Evolutionary conservation across 208 protist species (phyloP).

Genomic region (Lotmaria passim): DNA sequence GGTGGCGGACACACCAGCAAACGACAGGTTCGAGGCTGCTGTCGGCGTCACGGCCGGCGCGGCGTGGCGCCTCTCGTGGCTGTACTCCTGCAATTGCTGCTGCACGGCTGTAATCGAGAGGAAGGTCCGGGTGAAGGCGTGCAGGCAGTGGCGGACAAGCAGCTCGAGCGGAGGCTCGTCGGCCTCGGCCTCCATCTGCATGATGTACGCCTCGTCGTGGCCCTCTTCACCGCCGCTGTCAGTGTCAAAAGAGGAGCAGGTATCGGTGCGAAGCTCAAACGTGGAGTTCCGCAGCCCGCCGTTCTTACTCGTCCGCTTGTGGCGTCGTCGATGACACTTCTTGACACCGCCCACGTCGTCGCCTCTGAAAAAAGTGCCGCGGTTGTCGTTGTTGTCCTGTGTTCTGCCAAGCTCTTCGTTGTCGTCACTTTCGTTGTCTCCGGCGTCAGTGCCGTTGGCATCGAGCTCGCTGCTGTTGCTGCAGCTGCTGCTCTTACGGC

Average conservation of each 20-base stretch:
- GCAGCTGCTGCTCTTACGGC: constrained; percentile 21
- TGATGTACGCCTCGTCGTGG: constrained; percentile 2
- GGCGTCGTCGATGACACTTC: neutral
- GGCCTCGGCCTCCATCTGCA: constrained; percentile 16
- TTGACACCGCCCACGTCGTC: constrained; percentile 2
- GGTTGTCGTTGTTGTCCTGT: neutral
- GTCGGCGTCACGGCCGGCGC: constrained; percentile 1
- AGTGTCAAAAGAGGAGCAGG: constrained; percentile 7
- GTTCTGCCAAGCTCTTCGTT: neutral
- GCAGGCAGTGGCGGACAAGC: constrained; percentile 32
- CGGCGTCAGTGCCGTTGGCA: neutral
- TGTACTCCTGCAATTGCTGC: constrained; percentile 48
- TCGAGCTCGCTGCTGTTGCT: constrained; percentile 6
- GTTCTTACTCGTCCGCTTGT: constrained; percentile 2
- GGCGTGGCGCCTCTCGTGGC: constrained; percentile 29
- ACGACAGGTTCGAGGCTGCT: neutral
- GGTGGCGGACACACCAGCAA: neutral
- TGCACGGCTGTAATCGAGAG: constrained; percentile 48
- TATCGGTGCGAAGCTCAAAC: constrained; percentile 10
- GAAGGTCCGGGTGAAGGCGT: constrained; percentile 50
- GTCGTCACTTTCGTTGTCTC: neutral
- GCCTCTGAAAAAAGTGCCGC: neutral
- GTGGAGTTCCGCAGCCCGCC: constrained; percentile 1
- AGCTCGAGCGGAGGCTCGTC: constrained; percentile 24
- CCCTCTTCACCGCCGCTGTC: constrained; percentile 8